Conservation (phyloP, 202 grass and related monocot genomes). For the Carex sylvatica region DNA sequence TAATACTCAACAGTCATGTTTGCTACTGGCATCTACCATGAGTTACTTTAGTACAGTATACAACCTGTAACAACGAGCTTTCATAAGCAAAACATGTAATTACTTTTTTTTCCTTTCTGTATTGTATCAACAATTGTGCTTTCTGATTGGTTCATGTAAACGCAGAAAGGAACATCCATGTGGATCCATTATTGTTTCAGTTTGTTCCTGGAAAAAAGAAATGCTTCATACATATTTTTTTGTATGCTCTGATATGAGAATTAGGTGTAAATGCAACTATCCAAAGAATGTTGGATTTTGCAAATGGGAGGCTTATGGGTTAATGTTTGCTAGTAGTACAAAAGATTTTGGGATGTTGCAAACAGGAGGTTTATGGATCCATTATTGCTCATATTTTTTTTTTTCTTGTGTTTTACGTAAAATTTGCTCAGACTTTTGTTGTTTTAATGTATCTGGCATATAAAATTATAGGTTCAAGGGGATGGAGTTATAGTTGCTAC, state of each 20-base stretch:
- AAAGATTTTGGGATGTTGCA: neutral
- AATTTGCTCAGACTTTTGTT: neutral
- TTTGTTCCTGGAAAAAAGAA: neutral
- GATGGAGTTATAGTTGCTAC: conserved; percentile 99
- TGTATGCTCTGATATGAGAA: neutral
- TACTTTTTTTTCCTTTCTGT: neutral
- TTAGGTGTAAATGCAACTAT: neutral
- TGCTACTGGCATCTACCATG: neutral
- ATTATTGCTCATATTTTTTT: neutral
- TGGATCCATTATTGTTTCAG: neutral
- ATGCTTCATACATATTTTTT: neutral
- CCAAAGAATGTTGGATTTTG: neutral
- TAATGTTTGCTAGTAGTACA: neutral
- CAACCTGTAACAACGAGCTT: neutral
- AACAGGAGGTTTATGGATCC: neutral
- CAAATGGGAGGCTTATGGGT: neutral
- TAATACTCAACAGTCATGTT: neutral
- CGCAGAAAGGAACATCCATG: neutral
- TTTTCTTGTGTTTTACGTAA: neutral
- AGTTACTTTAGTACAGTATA: conserved; percentile 2
- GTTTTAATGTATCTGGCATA: conserved; percentile 21
- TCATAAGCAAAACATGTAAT: neutral
- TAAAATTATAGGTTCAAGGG: conserved; percentile 88
- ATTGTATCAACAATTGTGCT: neutral
- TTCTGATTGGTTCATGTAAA: conserved; percentile 10